Base-by-base conservation (phyloP, 441 rosid genomes). In the Adansonia gregorii region DNA sequence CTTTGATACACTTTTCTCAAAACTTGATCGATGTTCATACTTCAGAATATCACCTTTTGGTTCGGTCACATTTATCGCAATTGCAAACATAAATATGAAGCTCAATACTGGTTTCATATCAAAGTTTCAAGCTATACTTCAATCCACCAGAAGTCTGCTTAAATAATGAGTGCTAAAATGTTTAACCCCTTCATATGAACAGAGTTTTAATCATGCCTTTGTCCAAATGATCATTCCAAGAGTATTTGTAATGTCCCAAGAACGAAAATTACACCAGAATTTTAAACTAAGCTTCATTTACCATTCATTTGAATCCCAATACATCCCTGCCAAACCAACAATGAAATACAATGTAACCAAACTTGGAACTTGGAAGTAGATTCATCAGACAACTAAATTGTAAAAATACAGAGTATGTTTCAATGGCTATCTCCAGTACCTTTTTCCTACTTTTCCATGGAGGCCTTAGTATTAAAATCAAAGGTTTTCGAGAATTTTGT, bases 321-420 rank as follows among this genome's bases (percentile, higher is more conserved):
- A 41, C 49, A 7, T 3, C 49, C 49, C 24, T 41, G 51, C 55
- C 39, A 20, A 20, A 20, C 20, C n/a, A 68, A 4, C 14, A 6
- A 39, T 46, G 56, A 46, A 48, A 22, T 68, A 48, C 73, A 48
- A 46, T 68, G 22, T 14, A 49, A 58, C 11, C 1, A n/a, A 14
- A 3, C 41, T 48, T 68, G 17, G 55, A 11, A 68, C 35, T 68
- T 22, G 72, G 35, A 19, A 45, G 31, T n/a, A 65, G 24, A 39
- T 39, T 22, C 52, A 43, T 66, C 51, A 66, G 49, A 66, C 24
- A 17, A 66, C 27, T 65, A 4, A 31, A 67, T 67, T 67, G 41
- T 49, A 6, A 48, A 24, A 49, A 24, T 45, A 20, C 41, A 48
- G 4, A 8, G 68, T 35, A 64, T 35, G 20, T 27, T 35, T 15